phyloP scores from a whole-genome alignment of 768 basidiomycete species.

The Suillus plorans region DNA sequence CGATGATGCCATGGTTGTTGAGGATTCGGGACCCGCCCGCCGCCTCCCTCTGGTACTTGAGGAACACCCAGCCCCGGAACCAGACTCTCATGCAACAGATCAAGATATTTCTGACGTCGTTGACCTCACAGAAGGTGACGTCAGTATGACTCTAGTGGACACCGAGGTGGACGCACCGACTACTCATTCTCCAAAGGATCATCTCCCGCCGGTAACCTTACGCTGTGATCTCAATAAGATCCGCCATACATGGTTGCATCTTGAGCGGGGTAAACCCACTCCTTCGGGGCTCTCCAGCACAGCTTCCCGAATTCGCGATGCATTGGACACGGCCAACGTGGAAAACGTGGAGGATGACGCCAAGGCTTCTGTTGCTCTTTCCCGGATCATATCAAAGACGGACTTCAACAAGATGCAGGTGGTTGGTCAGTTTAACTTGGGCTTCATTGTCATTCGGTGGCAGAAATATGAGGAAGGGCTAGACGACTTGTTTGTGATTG shows the following conservation, averaged over 20 bases:
- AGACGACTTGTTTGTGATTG: slow-evolving; percentile 95
- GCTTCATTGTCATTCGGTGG: slow-evolving; percentile 87
- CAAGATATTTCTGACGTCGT: background rate
- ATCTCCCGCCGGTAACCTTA: background rate
- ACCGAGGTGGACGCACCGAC: slow-evolving; percentile 10
- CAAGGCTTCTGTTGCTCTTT: slow-evolving; percentile 64
- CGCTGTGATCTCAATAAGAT: slow-evolving; percentile 1
- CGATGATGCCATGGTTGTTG: slow-evolving; percentile 29
- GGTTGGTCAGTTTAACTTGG: slow-evolving; percentile 93
- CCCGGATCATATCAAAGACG: slow-evolving; percentile 80
- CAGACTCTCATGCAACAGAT: background rate
- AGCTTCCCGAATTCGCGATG: slow-evolving; percentile 18
- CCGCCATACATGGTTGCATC: background rate
- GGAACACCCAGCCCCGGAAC: background rate
- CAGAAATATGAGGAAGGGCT: slow-evolving; percentile 34
- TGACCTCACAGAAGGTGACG: slow-evolving; percentile 13
- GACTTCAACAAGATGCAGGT: slow-evolving; percentile 87
- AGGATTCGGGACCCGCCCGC: slow-evolving; percentile 9
- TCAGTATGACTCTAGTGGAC: slow-evolving; percentile 27
- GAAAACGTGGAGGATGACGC: slow-evolving; percentile 48
- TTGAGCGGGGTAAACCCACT: background rate
- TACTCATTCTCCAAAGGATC: background rate
- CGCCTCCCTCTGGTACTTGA: slow-evolving; percentile 17
- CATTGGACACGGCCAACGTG: slow-evolving; percentile 28
- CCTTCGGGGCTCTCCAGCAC: background rate